Percentiles rank a stretch among this genome's conserved stretches.
Evolutionary conservation across 345 rosid species (phyloP).

Genomic region (Boechera divaricarpa): DNA sequence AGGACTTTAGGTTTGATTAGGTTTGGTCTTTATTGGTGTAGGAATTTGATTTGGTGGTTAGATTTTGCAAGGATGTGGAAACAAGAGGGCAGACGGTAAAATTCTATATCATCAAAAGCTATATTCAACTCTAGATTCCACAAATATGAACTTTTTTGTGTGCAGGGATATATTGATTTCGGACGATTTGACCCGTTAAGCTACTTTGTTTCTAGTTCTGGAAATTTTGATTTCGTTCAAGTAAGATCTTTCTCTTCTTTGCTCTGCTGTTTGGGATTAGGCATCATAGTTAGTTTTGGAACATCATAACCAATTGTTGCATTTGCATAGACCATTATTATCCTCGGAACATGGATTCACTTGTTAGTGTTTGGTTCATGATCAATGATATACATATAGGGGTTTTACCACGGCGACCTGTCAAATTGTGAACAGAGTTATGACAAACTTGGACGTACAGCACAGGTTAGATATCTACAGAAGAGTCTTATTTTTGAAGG

Average conservation of each 20-base stretch:
- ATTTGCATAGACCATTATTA: conserved; percentile 7
- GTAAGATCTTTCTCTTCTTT: conserved; percentile 51
- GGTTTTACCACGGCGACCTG: conserved; percentile 82
- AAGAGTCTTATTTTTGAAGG: not conserved
- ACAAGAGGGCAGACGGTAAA: conserved; percentile 77
- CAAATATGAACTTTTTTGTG: conserved; percentile 7
- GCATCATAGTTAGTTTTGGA: conserved; percentile 7
- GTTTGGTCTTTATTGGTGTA: conserved; percentile 42
- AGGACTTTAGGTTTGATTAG: conserved; percentile 15
- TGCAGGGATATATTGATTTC: conserved; percentile 92
- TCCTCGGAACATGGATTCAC: conserved; percentile 1
- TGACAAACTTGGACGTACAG: conserved; percentile 92
- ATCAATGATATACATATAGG: conserved; percentile 51
- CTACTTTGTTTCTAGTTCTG: conserved; percentile 69
- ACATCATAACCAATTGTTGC: not conserved
- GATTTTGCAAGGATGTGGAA: conserved; percentile 95
- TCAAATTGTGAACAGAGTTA: conserved; percentile 72
- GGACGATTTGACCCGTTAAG: conserved; percentile 71
- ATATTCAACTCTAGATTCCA: conserved; percentile 18
- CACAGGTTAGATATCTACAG: conserved; percentile 61
- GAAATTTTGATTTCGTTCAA: conserved; percentile 69
- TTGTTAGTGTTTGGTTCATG: conserved; percentile 11
- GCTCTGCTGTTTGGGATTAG: conserved; percentile 18
- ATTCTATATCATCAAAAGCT: conserved; percentile 39
- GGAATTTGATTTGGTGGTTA: conserved; percentile 76